These are phyloP conservation scores for Prunus mume DNA, from an alignment of 306 rosid species.

Conservation along the genomic window DNA sequence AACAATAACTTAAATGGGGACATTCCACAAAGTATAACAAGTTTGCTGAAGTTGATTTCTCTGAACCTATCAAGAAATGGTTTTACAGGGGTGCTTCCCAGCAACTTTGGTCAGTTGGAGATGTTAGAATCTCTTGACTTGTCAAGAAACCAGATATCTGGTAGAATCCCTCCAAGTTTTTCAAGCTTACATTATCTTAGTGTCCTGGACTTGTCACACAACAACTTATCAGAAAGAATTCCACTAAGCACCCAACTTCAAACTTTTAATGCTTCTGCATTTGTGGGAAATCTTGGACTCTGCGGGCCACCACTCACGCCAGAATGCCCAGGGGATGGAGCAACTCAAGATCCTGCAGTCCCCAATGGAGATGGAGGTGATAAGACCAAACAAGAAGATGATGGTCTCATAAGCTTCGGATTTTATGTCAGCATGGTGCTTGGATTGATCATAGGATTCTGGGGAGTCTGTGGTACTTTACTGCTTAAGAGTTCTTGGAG, in stretches of 20 bases:
- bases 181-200: background rate
- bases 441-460: conserved; percentile 32
- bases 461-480: conserved; percentile 23
- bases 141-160: conserved; percentile 25
- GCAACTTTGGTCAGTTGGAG: background rate
- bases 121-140: conserved; percentile 24
- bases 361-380: background rate
- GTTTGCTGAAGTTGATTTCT: background rate
- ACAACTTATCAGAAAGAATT: conserved; percentile 20
- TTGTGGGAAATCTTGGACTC: conserved; percentile 24
- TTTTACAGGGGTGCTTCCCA: conserved; percentile 17
- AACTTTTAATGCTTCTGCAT: background rate
- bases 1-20: conserved; percentile 22
- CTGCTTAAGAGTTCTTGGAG: conserved; percentile 26
- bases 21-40: conserved; percentile 19
- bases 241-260: conserved; percentile 28
- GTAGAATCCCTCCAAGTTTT: conserved; percentile 20
- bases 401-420: conserved; percentile 8
- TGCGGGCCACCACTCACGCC: conserved; percentile 27
- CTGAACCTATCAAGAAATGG: conserved; percentile 27
- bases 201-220: conserved; percentile 19
- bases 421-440: conserved; percentile 26
- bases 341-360: background rate
- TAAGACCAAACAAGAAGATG: background rate
- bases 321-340: conserved; percentile 11